Percentiles rank a stretch among this genome's conserved stretches.
These are phyloP conservation scores for Chloromonas sp. DNA, from an alignment of 163 green algal species.

Conservation along the genomic window DNA sequence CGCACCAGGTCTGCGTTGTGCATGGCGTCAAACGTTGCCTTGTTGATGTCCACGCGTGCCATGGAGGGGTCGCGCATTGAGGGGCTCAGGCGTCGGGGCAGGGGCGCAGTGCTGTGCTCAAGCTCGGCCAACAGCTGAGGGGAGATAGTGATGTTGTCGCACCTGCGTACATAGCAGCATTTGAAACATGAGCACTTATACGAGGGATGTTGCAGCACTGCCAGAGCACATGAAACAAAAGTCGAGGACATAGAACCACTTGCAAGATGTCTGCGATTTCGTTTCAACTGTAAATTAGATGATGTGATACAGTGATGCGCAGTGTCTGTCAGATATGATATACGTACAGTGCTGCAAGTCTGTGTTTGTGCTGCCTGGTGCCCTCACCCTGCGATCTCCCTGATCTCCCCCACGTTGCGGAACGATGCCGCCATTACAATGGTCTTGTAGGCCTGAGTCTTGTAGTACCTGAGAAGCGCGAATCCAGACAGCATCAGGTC, in stretches of 20 bases:
- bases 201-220: too few species aligned
- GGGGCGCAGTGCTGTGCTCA: constrained; percentile 51
- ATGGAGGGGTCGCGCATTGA: not conserved
- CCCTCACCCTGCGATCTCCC: constrained; percentile 66
- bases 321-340: too few species aligned
- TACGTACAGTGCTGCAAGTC: too few species aligned
- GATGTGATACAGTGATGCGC: too few species aligned
- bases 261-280: too few species aligned
- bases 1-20: constrained; percentile 56
- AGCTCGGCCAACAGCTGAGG: constrained; percentile 78
- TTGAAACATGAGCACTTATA: too few species aligned
- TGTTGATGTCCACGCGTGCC: constrained; percentile 20
- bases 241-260: too few species aligned
- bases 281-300: too few species aligned
- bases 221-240: too few species aligned
- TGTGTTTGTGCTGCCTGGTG: too few species aligned
- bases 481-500: too few species aligned
- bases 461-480: constrained; percentile 63
- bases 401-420: constrained; percentile 81
- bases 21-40: constrained; percentile 54
- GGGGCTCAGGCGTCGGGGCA: constrained; percentile 63
- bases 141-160: constrained; percentile 91
- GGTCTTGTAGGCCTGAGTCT: constrained; percentile 59
- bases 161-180: constrained; percentile 27
- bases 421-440: constrained; percentile 88